Conservation (phyloP, 1,139 yeast genomes). For the Hansenula lynferdii region DNA sequence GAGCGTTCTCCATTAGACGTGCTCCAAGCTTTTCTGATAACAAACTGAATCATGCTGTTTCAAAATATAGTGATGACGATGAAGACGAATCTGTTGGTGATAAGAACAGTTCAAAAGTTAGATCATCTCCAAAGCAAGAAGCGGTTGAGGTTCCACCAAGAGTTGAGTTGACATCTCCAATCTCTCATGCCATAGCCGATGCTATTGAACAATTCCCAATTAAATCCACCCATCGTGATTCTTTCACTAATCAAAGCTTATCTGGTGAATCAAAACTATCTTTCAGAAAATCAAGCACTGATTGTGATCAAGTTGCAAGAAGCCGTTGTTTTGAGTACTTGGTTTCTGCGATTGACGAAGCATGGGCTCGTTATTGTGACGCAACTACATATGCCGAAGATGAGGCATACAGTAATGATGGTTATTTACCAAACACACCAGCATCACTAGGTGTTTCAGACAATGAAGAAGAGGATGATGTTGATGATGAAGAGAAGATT, state of each 20-base stretch:
- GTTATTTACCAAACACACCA: constrained; percentile 34
- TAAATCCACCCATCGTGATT: constrained; percentile 6
- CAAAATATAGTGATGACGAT: constrained; percentile 57
- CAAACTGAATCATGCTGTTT: constrained; percentile 46
- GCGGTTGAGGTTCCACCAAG: neutral
- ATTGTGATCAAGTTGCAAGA: constrained; percentile 65
- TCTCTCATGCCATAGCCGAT: neutral
- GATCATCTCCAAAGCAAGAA: neutral
- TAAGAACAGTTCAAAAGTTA: too few relatives aligned
- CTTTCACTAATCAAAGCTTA: constrained; percentile 6
- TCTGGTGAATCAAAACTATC: constrained; percentile 12
- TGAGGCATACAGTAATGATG: constrained; percentile 53
- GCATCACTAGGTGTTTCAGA: constrained; percentile 33
- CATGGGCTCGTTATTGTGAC: constrained; percentile 95
- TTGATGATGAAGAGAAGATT: constrained; percentile 31
- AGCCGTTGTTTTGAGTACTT: constrained; percentile 86
- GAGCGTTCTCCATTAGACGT: constrained; percentile 17
- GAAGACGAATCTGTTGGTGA: constrained; percentile 20
- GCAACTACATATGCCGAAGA: constrained; percentile 85
- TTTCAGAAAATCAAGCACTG: constrained; percentile 37
- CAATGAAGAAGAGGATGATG: constrained; percentile 19
- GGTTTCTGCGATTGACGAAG: constrained; percentile 90
- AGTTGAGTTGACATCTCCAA: neutral
- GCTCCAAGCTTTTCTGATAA: constrained; percentile 31
- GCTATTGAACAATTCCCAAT: neutral